Conservation (phyloP, 129 eudicot species). For the Logfia minima region DNA sequence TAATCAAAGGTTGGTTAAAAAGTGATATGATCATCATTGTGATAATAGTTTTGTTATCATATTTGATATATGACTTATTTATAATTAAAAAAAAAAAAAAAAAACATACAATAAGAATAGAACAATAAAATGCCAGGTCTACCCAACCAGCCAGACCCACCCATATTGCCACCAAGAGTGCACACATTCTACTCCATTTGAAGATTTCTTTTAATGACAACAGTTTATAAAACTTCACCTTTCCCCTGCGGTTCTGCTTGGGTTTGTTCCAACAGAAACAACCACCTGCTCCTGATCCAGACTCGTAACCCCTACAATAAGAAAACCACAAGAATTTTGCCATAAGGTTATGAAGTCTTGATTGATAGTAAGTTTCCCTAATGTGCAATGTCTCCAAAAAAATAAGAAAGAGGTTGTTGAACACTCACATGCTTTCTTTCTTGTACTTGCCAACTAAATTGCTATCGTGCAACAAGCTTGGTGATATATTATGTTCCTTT, state of each 20-base stretch:
- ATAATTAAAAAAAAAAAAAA: no score
- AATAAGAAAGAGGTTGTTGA: background rate
- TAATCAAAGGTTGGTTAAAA: background rate
- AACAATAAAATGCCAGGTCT: background rate
- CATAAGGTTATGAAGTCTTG: constrained; percentile 9
- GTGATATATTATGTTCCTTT: constrained; percentile 68
- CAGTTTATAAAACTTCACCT: constrained; percentile 40
- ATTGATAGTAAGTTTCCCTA: background rate
- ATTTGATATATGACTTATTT: background rate
- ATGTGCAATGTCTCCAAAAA: background rate
- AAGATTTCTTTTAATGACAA: background rate
- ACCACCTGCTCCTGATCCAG: constrained; percentile 64
- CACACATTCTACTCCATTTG: background rate
- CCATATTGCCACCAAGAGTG: constrained; percentile 2
- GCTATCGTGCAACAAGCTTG: constrained; percentile 82
- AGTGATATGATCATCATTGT: background rate
- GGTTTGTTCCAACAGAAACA: constrained; percentile 73
- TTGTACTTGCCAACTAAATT: constrained; percentile 45
- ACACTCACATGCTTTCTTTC: constrained; percentile 66
- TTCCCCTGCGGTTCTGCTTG: constrained; percentile 51
- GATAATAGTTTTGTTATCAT: background rate
- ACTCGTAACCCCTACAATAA: constrained; percentile 66
- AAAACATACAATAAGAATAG: background rate
- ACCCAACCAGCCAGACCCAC: background rate
- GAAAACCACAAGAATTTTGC: constrained; percentile 8